These are phyloP conservation scores for Paramecium tetraurelia DNA, from an alignment of 73 alveolate genomes.

Conservation along the genomic window DNA sequence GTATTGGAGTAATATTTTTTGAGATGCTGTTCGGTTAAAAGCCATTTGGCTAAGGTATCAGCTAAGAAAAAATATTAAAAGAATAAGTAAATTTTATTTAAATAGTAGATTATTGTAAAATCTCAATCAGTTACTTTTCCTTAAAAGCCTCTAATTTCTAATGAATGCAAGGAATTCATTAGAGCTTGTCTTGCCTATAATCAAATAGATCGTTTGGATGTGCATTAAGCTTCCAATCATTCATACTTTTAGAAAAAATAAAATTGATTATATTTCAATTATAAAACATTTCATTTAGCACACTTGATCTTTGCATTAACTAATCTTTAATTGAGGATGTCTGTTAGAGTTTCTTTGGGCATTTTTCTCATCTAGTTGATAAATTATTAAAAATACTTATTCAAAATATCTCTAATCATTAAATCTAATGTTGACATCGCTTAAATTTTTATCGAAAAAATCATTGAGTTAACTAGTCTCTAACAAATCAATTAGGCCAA, in stretches of 20 bases:
- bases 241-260: conserved; percentile 39
- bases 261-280: neutral
- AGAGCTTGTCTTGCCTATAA: conserved; percentile 45
- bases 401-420: conserved; percentile 52
- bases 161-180: conserved; percentile 52
- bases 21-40: conserved; percentile 68
- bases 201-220: conserved; percentile 56
- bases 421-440: conserved; percentile 46
- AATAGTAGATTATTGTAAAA: conserved; percentile 25
- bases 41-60: conserved; percentile 65
- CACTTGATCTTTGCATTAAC: neutral
- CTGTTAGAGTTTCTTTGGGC: neutral
- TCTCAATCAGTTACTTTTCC: conserved; percentile 51
- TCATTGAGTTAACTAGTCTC: conserved; percentile 58
- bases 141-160: conserved; percentile 37
- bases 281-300: neutral
- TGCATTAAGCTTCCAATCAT: conserved; percentile 43
- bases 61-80: conserved; percentile 46
- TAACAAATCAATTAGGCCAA: neutral
- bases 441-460: conserved; percentile 48
- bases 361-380: conserved; percentile 35
- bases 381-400: neutral
- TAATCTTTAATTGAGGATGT: conserved; percentile 5
- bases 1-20: conserved; percentile 68
- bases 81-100: neutral